phyloP scores from a whole-genome alignment of 441 rosid species.

The Erodium texanum region DNA sequence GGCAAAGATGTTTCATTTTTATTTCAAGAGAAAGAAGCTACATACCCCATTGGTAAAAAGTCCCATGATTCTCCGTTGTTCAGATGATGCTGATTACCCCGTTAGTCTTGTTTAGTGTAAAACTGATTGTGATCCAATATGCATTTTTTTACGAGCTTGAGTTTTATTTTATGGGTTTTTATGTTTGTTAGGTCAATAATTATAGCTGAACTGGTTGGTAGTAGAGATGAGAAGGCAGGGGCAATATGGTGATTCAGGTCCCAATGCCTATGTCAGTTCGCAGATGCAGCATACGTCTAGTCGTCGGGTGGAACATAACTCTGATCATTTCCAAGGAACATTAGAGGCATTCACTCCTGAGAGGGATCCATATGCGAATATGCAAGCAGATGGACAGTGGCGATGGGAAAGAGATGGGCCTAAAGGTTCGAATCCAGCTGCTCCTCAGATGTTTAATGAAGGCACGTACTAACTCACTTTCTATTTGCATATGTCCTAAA shows the following conservation, averaged over 20 bases:
- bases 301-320: constrained; percentile 41
- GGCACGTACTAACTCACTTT: constrained; percentile 28
- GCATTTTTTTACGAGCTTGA: not conserved
- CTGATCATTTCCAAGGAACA: constrained; percentile 59
- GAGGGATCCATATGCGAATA: constrained; percentile 45
- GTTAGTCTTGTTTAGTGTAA: not conserved
- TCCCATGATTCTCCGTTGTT: too few species aligned
- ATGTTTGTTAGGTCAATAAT: constrained; percentile 13
- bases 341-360: constrained; percentile 88
- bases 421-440: constrained; percentile 40
- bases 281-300: constrained; percentile 50
- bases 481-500: not conserved
- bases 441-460: constrained; percentile 45
- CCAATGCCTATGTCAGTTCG: constrained; percentile 41
- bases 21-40: too few species aligned
- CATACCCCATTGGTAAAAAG: too few species aligned
- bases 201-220: constrained; percentile 8
- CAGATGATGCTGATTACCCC: not conserved
- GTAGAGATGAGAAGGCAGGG: constrained; percentile 58
- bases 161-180: constrained; percentile 1
- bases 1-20: not conserved
- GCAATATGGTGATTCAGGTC: constrained; percentile 48
- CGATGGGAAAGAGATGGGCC: constrained; percentile 75
- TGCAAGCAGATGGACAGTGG: constrained; percentile 55
- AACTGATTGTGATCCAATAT: not conserved